Conservation (phyloP, 2,329 filamentous ascomycete genomes). For the Verticillium longisporum region DNA sequence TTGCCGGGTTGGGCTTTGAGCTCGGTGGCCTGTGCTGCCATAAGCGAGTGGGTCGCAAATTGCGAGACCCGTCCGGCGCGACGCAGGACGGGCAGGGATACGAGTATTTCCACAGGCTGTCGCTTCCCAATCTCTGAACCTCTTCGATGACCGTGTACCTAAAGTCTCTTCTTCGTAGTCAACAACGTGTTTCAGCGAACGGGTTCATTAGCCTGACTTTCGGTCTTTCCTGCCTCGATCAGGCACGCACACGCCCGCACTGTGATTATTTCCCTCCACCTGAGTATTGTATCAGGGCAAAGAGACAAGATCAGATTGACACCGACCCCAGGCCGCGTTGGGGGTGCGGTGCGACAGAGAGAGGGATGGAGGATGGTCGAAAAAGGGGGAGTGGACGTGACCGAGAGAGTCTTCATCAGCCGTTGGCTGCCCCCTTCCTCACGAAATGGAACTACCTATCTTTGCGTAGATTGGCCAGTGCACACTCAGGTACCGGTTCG, state of each 20-base stretch:
- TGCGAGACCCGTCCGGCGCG: conserved; percentile 5
- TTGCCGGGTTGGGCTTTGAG: conserved; percentile 4
- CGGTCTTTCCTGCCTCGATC: background rate
- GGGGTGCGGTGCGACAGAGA: background rate
- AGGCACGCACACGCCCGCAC: background rate
- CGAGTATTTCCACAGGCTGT: background rate
- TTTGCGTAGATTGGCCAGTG: background rate
- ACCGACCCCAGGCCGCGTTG: background rate
- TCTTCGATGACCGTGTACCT: background rate
- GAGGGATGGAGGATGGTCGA: background rate
- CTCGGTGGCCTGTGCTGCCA: conserved; percentile 7
- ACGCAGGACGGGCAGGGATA: conserved; percentile 1
- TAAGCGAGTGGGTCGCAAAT: conserved; percentile 19
- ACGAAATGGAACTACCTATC: background rate
- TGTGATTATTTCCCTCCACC: background rate
- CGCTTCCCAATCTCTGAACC: background rate
- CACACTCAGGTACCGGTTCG: background rate
- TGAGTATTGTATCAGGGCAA: background rate
- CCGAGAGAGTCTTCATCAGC: background rate
- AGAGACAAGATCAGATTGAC: background rate
- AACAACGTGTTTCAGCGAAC: background rate
- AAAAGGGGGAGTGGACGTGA: background rate
- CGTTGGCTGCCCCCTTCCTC: background rate
- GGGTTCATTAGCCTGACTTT: background rate
- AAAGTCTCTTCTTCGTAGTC: no score